Base-by-base conservation (phyloP, 305 asterid genomes). In the Euphrasia arctica region DNA sequence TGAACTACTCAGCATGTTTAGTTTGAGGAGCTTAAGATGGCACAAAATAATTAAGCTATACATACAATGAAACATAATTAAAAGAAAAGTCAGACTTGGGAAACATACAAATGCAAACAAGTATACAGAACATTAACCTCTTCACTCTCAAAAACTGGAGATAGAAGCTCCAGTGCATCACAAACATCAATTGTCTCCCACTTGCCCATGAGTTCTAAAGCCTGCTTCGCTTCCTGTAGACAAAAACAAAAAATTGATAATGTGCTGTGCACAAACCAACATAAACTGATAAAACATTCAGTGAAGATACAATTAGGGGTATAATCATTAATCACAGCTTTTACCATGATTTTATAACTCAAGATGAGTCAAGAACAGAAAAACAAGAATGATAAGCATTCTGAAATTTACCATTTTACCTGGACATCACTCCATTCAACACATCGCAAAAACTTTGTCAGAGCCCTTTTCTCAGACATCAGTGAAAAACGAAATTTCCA, bases 371-470 rank as follows among this genome's bases (percentile, higher is more conserved):
- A 13, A 65, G 42, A 66, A 34, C 10, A 7, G 1, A 48, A 1
- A 9, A 70, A 50, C 56, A 48, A 65, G 9, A 55, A 50, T 56
- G 13, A 48, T 60, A n/a, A n/a, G n/a, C 28, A 25, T 45, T 52
- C 56, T 36, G 58, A 73, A 41, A 70, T 54, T 50, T 49, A 28
- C 25, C 55, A 58, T 61, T 58, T 62, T 80, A 93, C 99, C 97
- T 93, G 99, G 71, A 90, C 74, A 70, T 93, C 99, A 76, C 99
- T 93, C 99, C 99, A 90, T 76, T 93, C 99, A 60, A 93, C 99
- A 76, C 99, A 90, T 31, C 95, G 94, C 60, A 93, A 84, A 67
- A 93, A 93, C 68, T 93, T 93, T 12, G 96, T 88, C 36, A 93
- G 80, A 51, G 99, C 99, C 69, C 95, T 89, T 81, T 90, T 93